These are phyloP conservation scores for Asterella californica DNA, from an alignment of 225 moss, liverwort and hornwort genomes.

Conservation along the genomic window DNA sequence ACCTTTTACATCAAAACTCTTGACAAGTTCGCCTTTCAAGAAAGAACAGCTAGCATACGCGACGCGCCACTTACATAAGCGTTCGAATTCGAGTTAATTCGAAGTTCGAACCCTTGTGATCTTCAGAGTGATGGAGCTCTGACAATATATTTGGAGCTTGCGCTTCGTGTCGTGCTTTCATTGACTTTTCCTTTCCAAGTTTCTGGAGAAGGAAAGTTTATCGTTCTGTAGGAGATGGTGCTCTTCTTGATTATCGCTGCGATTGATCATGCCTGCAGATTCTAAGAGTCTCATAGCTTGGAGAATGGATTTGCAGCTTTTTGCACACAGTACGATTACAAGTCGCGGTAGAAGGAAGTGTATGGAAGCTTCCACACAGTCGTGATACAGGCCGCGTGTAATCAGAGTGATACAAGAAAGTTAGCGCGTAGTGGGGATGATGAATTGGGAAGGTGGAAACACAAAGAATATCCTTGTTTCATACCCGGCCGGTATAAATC, in stretches of 20 bases:
- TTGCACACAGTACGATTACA: background rate
- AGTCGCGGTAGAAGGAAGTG: background rate
- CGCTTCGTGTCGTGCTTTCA: background rate
- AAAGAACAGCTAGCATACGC: background rate
- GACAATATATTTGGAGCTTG: background rate
- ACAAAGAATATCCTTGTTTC: background rate
- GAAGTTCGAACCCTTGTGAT: background rate
- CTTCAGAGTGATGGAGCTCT: background rate
- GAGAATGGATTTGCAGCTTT: background rate
- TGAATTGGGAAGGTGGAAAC: conserved; percentile 2
- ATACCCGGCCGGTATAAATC: background rate
- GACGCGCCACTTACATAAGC: background rate
- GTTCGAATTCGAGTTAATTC: background rate
- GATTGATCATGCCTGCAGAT: background rate
- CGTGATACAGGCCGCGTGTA: background rate
- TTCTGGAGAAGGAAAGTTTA: background rate
- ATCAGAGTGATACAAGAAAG: background rate
- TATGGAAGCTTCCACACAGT: background rate
- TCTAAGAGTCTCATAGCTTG: background rate
- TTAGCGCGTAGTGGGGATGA: background rate
- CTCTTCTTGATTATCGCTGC: background rate
- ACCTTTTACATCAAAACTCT: background rate
- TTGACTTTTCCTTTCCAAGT: background rate
- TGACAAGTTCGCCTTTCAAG: background rate
- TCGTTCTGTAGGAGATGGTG: background rate